Evolutionary conservation across 495 filamentous ascomycete species (phyloP).

Genomic region (Talaromyces proteolyticus): DNA sequence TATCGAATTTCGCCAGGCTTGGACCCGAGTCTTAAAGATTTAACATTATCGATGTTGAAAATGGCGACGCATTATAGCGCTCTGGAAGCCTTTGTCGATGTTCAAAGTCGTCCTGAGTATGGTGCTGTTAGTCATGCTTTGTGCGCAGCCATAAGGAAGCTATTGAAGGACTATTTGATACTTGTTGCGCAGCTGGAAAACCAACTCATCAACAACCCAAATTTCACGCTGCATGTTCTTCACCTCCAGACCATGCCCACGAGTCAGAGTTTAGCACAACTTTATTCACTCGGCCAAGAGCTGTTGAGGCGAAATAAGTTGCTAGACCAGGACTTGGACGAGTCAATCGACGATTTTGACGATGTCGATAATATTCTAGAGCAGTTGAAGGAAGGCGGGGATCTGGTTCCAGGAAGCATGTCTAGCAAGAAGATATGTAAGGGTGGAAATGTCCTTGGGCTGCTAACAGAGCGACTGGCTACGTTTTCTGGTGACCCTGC

Average conservation of each 20-base stretch:
- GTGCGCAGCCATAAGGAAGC: constrained; percentile 85
- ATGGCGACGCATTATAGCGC: constrained; percentile 93
- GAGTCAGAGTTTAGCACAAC: constrained; percentile 78
- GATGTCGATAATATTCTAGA: constrained; percentile 88
- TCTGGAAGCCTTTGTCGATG: constrained; percentile 87
- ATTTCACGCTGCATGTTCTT: constrained; percentile 86
- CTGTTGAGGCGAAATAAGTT: constrained; percentile 81
- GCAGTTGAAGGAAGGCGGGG: constrained; percentile 69
- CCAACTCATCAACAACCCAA: constrained; percentile 78
- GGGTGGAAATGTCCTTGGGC: constrained; percentile 80
- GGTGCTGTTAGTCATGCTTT: constrained; percentile 95
- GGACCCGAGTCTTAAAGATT: constrained; percentile 84
- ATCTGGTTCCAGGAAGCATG: constrained; percentile 68
- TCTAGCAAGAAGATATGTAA: constrained; percentile 89
- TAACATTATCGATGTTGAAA: constrained; percentile 82
- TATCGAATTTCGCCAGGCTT: constrained; percentile 79
- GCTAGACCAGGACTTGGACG: constrained; percentile 79
- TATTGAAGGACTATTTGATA: constrained; percentile 88
- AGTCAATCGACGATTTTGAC: constrained; percentile 73
- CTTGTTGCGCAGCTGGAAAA: constrained; percentile 90
- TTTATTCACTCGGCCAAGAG: constrained; percentile 83
- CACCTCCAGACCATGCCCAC: constrained; percentile 89
- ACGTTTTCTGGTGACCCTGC: constrained; percentile 91
- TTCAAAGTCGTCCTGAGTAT: constrained; percentile 88
- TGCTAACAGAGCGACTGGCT: constrained; percentile 77